Evolutionary conservation across 495 filamentous ascomycete genomes (phyloP), one percentile per base, ranked within the genome.

Genomic region (Cenococcum geophilum): DNA sequence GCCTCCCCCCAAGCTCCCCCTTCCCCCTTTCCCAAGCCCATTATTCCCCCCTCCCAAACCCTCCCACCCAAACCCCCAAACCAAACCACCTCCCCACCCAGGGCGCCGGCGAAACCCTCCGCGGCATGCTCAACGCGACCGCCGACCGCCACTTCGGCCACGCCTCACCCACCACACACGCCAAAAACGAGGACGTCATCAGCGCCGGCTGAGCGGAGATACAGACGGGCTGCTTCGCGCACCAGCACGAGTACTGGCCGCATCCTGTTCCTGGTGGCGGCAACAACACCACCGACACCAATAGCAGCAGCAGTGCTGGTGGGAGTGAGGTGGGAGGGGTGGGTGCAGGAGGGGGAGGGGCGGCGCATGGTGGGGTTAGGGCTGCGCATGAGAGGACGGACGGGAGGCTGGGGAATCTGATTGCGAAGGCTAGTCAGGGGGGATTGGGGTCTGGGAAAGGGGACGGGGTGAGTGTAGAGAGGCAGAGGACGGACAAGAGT

Each of bases 101-200:
- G 65, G 65, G 65, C 34, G 65, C 61, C 14, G 61, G 65, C 27
- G 65, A 68, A 51, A 61, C 65, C 35, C 61, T 68, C 25, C 65
- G 65, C 37, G 65, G 65, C 5, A 68, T 61, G 32, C 55, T 68
- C 0, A 68, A 68, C 42, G 37, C 47, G 37, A 47, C 52, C 11
- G 43, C 64, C 27, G 65, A 68, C 58, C 55, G 49, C 6, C 65
- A 55, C 35, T 64, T 61, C 35, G 49, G 48, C 23, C 51, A 55
- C 3, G 37, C 60, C 9, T 47, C 42, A 16, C 32, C 61, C 45
- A 47, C 45, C 36, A 47, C 49, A 1, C 58, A 58, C 10, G 40
- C 55, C 1, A 61, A 58, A 36, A 68, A 68, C 47, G 43, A 61
- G 52, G 57, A 57, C 4, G 36, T 57, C 27, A 59, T 68, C 23